Percentiles rank a stretch among this genome's conserved stretches.
Evolutionary conservation across 2,329 filamentous ascomycete genomes (phyloP).

Genomic region (Colletotrichum liaoningense): DNA sequence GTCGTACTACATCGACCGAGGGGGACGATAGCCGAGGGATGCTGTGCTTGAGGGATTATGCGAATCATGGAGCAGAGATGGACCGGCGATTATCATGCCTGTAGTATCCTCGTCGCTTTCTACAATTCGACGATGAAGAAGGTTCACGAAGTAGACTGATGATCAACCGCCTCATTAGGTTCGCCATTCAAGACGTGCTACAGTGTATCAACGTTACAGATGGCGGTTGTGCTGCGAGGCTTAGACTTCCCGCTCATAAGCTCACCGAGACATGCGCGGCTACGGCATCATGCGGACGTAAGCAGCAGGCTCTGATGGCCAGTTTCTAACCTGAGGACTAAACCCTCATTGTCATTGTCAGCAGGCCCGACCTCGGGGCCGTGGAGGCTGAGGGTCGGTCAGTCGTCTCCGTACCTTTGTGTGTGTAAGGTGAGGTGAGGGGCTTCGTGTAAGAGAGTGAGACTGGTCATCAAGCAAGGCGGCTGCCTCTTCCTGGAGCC

Average conservation of each 20-base stretch:
- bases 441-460: conserved; percentile 23
- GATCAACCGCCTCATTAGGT: neutral
- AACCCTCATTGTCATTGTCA: neutral
- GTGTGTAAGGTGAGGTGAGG: neutral
- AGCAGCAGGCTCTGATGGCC: conserved; percentile 3
- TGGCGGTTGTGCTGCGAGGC: neutral
- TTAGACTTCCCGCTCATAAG: neutral
- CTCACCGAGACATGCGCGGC: conserved; percentile 11
- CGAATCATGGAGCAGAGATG: conserved; percentile 10
- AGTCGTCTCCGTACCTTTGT: neutral
- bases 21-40: neutral
- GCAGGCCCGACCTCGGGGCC: conserved; percentile 27
- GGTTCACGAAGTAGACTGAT: neutral
- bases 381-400: neutral
- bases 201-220: neutral
- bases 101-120: neutral
- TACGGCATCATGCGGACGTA: neutral
- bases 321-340: neutral
- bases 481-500: conserved; percentile 5
- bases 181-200: neutral
- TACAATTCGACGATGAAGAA: neutral
- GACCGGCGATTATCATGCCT: neutral
- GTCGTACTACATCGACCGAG: neutral
- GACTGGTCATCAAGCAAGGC: conserved; percentile 12
- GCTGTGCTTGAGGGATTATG: neutral